Conservation (phyloP, 208 protist species). For the Acanthamoeba castellanii region DNA sequence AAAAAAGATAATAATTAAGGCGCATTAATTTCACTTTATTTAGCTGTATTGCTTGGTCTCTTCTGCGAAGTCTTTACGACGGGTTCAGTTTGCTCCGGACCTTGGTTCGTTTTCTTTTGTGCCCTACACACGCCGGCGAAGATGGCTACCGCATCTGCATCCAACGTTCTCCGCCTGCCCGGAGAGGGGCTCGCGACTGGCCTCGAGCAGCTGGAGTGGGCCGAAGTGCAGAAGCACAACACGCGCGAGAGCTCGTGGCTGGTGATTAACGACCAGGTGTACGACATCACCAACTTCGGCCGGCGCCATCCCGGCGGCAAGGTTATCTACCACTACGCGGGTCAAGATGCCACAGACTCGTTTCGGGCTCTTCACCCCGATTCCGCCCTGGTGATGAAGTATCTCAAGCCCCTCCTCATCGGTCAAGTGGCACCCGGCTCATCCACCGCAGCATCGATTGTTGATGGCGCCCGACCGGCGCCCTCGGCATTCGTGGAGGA, state of each 20-base stretch:
- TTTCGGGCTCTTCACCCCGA: neutral
- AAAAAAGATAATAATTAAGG: no score
- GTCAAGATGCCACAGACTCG: neutral
- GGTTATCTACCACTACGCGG: constrained; percentile 22
- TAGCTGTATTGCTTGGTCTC: no score
- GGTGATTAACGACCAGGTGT: constrained; percentile 13
- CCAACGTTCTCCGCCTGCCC: neutral
- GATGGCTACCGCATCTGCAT: neutral
- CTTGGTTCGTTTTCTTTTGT: no score
- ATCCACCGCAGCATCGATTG: neutral
- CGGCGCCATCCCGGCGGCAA: constrained; percentile 4
- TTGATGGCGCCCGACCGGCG: neutral
- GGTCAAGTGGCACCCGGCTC: neutral
- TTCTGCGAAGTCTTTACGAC: no score
- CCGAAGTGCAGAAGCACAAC: constrained; percentile 61
- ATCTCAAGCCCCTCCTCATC: neutral
- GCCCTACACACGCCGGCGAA: no score
- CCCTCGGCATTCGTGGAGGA: constrained; percentile 15
- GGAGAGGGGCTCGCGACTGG: no score
- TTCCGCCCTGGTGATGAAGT: neutral
- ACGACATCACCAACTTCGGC: constrained; percentile 37
- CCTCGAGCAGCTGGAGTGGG: neutral
- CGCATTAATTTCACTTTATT: no score
- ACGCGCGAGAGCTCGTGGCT: constrained; percentile 14
- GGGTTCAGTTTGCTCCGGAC: no score